A percentile compares a stretch with the other conserved stretches of the same genome.
Conservation (phyloP, 306 rosid species). For the Cicer pinnatifidum region DNA sequence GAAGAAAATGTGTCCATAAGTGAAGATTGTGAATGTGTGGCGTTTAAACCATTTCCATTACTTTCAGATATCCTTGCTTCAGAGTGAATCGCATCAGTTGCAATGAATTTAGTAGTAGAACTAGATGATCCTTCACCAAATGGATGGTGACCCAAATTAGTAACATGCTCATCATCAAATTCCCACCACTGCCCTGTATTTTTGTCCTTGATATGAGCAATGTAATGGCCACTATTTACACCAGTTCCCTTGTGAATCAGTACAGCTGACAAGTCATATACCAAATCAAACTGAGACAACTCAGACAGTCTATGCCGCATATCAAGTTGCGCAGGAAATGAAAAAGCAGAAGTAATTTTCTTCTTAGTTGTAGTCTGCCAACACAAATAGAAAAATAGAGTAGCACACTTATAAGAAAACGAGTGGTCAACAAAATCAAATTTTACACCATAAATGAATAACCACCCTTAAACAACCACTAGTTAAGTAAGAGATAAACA, state of each 20-base stretch:
- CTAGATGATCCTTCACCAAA: constrained; percentile 80
- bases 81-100: constrained; percentile 49
- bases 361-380: constrained; percentile 92
- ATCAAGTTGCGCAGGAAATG: constrained; percentile 79
- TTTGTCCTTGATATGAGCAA: constrained; percentile 90
- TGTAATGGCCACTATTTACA: constrained; percentile 94
- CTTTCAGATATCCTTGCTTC: constrained; percentile 57
- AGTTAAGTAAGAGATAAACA: constrained; percentile 1
- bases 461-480: not conserved
- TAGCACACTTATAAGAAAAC: constrained; percentile 4
- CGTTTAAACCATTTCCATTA: constrained; percentile 63
- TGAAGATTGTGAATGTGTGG: constrained; percentile 53
- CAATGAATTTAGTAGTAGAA: constrained; percentile 59
- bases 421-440: constrained; percentile 10
- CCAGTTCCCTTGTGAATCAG: constrained; percentile 96
- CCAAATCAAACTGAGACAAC: constrained; percentile 60
- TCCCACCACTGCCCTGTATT: constrained; percentile 98
- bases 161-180: constrained; percentile 87
- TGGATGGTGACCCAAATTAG: constrained; percentile 80
- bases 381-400: constrained; percentile 43
- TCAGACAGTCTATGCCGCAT: constrained; percentile 80
- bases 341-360: constrained; percentile 91
- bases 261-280: constrained; percentile 91
- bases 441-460: not conserved
- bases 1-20: constrained; percentile 69